phyloP scores from a whole-genome alignment of 2,329 filamentous ascomycete species.

The Mollisiaceae sp. region DNA sequence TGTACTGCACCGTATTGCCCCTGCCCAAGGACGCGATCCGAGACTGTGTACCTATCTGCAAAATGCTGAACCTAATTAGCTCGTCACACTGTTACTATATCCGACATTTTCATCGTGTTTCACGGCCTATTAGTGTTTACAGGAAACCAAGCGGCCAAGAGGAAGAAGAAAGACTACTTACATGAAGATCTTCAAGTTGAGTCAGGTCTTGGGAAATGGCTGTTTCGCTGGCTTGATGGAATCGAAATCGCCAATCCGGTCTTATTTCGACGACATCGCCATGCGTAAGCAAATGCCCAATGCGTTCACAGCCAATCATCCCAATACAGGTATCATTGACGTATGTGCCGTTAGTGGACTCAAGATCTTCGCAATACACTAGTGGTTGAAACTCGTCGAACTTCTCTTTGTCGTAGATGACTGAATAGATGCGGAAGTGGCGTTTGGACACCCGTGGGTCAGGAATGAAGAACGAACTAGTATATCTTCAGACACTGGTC shows the following conservation, averaged over 20 bases:
- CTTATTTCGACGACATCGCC: conserved; percentile 54
- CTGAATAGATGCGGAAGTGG: conserved; percentile 61
- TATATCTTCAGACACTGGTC: background rate
- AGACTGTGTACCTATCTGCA: conserved; percentile 53
- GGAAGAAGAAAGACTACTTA: conserved; percentile 30
- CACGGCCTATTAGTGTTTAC: too few relatives aligned
- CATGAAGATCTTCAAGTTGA: conserved; percentile 46
- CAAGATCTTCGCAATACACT: conserved; percentile 61
- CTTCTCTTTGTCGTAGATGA: conserved; percentile 53
- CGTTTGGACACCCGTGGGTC: conserved; percentile 53
- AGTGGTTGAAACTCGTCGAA: conserved; percentile 42
- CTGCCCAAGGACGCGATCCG: conserved; percentile 55
- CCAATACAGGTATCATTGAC: conserved; percentile 56
- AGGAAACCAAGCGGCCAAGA: too few relatives aligned
- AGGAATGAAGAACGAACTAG: conserved; percentile 49
- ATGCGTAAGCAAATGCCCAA: conserved; percentile 54
- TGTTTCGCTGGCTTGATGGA: conserved; percentile 39
- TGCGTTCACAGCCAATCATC: conserved; percentile 41
- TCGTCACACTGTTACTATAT: background rate
- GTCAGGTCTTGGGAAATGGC: conserved; percentile 24
- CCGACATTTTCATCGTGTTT: too few relatives aligned
- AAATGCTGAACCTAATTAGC: conserved; percentile 48
- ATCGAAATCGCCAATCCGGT: conserved; percentile 46
- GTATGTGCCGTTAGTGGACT: conserved; percentile 59
- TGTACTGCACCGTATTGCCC: conserved; percentile 60